Percentiles rank a stretch among this genome's conserved stretches.
Evolutionary conservation across 495 filamentous ascomycete genomes (phyloP).

Genomic region (Coniosporium apollinis): DNA sequence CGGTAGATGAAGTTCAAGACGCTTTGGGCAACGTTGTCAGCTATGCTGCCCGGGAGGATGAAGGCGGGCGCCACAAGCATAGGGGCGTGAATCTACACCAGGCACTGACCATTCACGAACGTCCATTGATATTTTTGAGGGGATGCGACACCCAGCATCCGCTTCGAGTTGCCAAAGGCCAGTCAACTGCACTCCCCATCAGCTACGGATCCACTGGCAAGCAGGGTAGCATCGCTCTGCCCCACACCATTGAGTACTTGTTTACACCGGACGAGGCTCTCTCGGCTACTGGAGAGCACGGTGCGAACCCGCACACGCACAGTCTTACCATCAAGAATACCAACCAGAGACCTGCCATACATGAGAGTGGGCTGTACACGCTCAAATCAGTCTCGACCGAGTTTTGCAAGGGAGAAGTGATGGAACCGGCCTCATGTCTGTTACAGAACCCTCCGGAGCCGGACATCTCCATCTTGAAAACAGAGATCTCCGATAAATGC

Average conservation of each 20-base stretch:
- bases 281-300: conserved; percentile 45
- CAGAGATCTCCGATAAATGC: conserved; percentile 84
- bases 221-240: conserved; percentile 31
- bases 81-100: conserved; percentile 52
- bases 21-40: conserved; percentile 73
- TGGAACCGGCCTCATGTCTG: conserved; percentile 82
- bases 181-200: conserved; percentile 50
- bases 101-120: conserved; percentile 68
- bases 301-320: conserved; percentile 32
- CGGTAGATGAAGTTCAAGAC: conserved; percentile 81
- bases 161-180: conserved; percentile 65
- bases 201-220: conserved; percentile 45
- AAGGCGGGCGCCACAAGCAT: conserved; percentile 39
- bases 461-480: conserved; percentile 47
- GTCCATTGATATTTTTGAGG: conserved; percentile 50
- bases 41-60: conserved; percentile 51
- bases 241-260: conserved; percentile 44
- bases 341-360: conserved; percentile 38
- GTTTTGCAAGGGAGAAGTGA: conserved; percentile 69
- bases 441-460: conserved; percentile 84
- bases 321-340: conserved; percentile 34
- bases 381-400: conserved; percentile 60
- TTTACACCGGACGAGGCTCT: conserved; percentile 54
- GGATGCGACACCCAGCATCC: conserved; percentile 64
- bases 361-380: conserved; percentile 69